A percentile compares a stretch with the other conserved stretches of the same genome.
Conservation (phyloP, 495 filamentous ascomycete genomes). For the Umbilicaria muhlenbergii region DNA sequence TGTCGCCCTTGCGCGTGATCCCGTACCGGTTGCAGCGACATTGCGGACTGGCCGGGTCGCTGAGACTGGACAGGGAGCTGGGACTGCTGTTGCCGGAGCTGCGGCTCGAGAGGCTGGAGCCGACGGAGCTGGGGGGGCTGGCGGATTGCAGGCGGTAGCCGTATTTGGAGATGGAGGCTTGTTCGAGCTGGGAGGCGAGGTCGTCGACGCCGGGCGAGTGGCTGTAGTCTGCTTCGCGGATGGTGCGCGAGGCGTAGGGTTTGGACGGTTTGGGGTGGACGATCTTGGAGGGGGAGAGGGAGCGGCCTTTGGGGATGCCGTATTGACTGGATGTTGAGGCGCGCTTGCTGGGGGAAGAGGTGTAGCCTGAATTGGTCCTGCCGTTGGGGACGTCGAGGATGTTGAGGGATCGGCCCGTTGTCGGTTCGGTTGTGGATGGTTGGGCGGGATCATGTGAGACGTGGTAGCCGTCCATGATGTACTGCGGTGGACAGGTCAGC, state of each 20-base stretch:
- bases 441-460: constrained; percentile 92
- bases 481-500: constrained; percentile 26
- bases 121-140: constrained; percentile 55
- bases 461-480: constrained; percentile 99
- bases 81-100: constrained; percentile 56
- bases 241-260: constrained; percentile 68
- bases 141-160: constrained; percentile 41
- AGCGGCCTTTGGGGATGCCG: constrained; percentile 71
- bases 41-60: constrained; percentile 40
- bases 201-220: constrained; percentile 50
- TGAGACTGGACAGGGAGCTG: constrained; percentile 55
- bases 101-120: constrained; percentile 61
- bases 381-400: constrained; percentile 48
- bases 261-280: constrained; percentile 76
- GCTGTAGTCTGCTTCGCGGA: constrained; percentile 64
- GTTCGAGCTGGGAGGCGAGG: constrained; percentile 56
- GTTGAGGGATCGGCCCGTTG: constrained; percentile 88
- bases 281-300: constrained; percentile 79
- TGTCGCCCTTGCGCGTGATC: constrained; percentile 80
- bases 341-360: constrained; percentile 12
- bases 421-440: constrained; percentile 83
- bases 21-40: constrained; percentile 93
- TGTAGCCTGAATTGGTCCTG: constrained; percentile 10
- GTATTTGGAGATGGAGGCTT: constrained; percentile 56
- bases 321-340: constrained; percentile 3